Evolutionary conservation across 1,139 yeast species (phyloP).

Genomic region (Sugiyamaella grinbergsii): DNA sequence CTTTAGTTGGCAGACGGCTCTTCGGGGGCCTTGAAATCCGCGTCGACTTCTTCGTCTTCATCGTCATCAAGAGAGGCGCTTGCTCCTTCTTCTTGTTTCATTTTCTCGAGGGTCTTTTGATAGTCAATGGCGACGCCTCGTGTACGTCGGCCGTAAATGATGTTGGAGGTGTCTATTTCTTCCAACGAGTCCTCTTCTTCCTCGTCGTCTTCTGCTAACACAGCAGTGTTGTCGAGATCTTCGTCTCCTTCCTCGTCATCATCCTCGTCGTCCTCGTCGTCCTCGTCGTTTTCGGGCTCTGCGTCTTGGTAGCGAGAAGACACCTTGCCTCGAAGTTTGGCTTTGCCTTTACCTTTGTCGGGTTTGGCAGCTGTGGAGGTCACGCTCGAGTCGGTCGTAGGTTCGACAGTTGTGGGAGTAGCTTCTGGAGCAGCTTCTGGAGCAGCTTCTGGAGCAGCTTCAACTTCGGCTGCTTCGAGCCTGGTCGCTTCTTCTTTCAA

Average conservation of each 20-base stretch:
- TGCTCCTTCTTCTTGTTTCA: constrained; percentile 52
- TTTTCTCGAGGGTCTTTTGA: constrained; percentile 76
- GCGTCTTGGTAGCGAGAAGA: constrained; percentile 39
- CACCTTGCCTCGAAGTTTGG: constrained; percentile 33
- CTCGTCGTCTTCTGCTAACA: constrained; percentile 41
- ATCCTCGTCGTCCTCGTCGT: constrained; percentile 36
- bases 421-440: constrained; percentile 25
- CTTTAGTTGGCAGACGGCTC: constrained; percentile 27
- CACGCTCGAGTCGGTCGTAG: constrained; percentile 29
- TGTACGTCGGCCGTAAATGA: constrained; percentile 86
- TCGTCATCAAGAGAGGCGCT: constrained; percentile 36
- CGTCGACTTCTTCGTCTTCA: constrained; percentile 43
- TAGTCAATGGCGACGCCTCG: constrained; percentile 89
- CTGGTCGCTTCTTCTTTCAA: constrained; percentile 20
- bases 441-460: constrained; percentile 10
- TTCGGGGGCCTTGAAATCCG: constrained; percentile 39
- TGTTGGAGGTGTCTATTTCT: constrained; percentile 83
- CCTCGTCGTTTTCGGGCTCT: constrained; percentile 39
- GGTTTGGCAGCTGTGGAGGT: constrained; percentile 4
- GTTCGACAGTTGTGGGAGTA: constrained; percentile 20
- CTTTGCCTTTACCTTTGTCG: constrained; percentile 32
- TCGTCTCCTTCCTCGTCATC: constrained; percentile 33
- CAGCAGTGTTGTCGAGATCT: constrained; percentile 31
- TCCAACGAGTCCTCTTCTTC: constrained; percentile 76
- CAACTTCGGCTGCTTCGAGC: too few relatives aligned